A percentile compares a stretch with the other conserved stretches of the same genome.
These are phyloP conservation scores for Coemansia sp. DNA, from an alignment of 371 early-diverging fungal species.

Conservation along the genomic window DNA sequence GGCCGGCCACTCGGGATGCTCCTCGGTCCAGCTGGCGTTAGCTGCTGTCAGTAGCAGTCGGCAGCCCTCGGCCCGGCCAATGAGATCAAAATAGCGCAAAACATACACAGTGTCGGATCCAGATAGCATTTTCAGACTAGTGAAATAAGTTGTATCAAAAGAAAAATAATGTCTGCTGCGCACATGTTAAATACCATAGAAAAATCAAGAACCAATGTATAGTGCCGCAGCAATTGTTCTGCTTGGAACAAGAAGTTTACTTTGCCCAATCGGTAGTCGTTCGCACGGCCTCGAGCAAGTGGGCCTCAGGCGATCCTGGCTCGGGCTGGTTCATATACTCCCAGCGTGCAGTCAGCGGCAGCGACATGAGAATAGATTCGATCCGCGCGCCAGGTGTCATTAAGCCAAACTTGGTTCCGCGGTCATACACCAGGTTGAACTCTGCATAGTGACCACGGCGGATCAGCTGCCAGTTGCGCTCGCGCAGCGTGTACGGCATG, in stretches of 20 bases:
- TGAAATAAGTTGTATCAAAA: not conserved
- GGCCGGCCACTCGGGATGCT: conserved; percentile 50
- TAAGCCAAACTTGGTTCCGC: conserved; percentile 89
- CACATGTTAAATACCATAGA: too few relatives aligned
- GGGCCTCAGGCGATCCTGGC: conserved; percentile 68
- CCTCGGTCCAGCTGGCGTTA: conserved; percentile 42
- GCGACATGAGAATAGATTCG: conserved; percentile 82
- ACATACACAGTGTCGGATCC: conserved; percentile 8
- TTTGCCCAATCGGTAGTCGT: conserved; percentile 80
- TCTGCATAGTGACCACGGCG: conserved; percentile 88
- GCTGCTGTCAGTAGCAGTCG: conserved; percentile 35
- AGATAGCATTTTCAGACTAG: not conserved
- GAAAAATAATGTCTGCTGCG: too few relatives aligned
- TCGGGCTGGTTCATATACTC: conserved; percentile 81
- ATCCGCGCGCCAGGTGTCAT: conserved; percentile 77
- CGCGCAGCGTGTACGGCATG: conserved; percentile 63
- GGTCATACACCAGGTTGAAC: conserved; percentile 85
- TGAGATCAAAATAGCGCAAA: conserved; percentile 35
- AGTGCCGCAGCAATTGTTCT: not conserved
- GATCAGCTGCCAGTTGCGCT: conserved; percentile 82
- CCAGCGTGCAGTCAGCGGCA: conserved; percentile 85
- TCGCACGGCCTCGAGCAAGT: conserved; percentile 75
- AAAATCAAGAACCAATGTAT: too few relatives aligned
- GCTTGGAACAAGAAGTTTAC: not conserved
- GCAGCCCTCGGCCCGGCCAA: conserved; percentile 26